Percentiles rank a stretch among this genome's conserved stretches.
Conservation (phyloP, 768 basidiomycete species). For the Dacryopinax primogenitus region DNA sequence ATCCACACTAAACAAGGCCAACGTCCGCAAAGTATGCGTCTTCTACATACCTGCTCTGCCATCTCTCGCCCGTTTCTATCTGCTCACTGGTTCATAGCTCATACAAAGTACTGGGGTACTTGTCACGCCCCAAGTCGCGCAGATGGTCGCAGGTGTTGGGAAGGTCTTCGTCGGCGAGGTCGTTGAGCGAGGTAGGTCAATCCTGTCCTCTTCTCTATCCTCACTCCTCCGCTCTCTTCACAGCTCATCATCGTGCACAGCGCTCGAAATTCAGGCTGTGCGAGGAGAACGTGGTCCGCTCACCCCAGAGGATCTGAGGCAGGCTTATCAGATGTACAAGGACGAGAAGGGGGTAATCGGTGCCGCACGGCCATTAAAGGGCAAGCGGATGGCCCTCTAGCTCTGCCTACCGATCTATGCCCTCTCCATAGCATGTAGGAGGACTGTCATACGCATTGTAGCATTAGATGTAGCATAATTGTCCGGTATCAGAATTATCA, state of each 20-base stretch:
- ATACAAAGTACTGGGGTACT: constrained; percentile 70
- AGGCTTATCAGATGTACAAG: constrained; percentile 76
- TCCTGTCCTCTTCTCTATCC: neutral
- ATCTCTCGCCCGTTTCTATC: neutral
- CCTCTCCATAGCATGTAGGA: no score
- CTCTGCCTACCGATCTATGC: no score
- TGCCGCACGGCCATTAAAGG: constrained; percentile 53
- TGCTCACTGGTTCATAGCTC: constrained; percentile 44
- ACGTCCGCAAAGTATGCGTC: constrained; percentile 54
- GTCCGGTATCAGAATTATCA: constrained; percentile 2
- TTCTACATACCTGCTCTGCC: neutral
- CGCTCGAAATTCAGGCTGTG: constrained; percentile 59
- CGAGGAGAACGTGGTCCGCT: constrained; percentile 65
- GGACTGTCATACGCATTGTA: neutral
- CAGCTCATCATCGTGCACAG: no score
- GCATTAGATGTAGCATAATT: neutral
- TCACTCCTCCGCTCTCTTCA: no score
- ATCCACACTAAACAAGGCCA: constrained; percentile 69
- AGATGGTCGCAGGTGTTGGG: constrained; percentile 76
- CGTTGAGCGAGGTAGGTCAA: constrained; percentile 60
- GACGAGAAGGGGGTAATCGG: constrained; percentile 70
- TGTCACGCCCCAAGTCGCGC: constrained; percentile 75
- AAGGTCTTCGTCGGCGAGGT: constrained; percentile 93
- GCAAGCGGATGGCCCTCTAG: constrained; percentile 40
- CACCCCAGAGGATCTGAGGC: constrained; percentile 78